A percentile compares a stretch with the other conserved stretches of the same genome.
Evolutionary conservation across 129 eudicot genomes (phyloP).

Genomic region (Centaurea solstitialis): DNA sequence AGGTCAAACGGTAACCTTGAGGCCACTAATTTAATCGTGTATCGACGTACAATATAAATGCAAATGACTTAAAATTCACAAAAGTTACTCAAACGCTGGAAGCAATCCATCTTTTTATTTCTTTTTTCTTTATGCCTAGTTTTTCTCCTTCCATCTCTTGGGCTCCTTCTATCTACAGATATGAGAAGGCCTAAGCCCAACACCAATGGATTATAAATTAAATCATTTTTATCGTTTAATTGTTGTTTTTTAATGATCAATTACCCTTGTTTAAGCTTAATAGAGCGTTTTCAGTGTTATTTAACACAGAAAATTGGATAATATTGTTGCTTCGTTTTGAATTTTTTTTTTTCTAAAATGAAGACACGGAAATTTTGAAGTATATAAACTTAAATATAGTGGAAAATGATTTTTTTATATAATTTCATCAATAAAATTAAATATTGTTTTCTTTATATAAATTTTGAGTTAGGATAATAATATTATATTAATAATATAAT

Average conservation of each 20-base stretch:
- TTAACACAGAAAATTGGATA: no score
- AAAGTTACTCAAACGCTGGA: neutral
- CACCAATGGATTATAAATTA: neutral
- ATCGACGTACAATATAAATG: neutral
- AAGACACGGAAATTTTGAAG: no score
- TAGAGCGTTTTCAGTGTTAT: no score
- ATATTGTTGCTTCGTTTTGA: no score
- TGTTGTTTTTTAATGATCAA: neutral
- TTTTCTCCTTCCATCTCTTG: neutral
- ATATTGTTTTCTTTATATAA: no score
- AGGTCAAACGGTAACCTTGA: neutral
- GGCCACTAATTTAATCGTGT: neutral
- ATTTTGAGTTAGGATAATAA: neutral
- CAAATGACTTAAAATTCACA: neutral
- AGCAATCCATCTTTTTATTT: neutral
- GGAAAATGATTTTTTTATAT: no score
- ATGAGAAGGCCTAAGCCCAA: neutral
- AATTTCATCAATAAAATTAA: neutral
- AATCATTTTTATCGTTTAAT: neutral
- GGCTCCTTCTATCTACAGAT: neutral
- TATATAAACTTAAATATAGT: no score
- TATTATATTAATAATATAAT: no score
- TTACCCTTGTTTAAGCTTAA: no score
- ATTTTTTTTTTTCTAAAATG: no score
- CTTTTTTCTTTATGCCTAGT: neutral